Base-by-base conservation (phyloP, 2,329 filamentous ascomycete species). In the Cladobotryum protrusum region DNA sequence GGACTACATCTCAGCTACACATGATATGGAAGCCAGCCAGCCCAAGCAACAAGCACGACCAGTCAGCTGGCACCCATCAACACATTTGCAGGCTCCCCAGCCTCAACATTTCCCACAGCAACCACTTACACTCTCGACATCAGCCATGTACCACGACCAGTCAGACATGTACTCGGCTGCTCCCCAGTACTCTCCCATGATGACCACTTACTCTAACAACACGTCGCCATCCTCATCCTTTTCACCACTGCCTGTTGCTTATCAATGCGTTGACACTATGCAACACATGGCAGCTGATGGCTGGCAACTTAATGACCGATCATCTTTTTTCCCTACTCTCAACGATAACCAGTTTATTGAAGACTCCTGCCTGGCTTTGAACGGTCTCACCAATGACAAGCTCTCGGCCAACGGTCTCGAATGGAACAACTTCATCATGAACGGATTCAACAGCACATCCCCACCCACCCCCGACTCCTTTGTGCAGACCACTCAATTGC, bases 41-140 rank as follows among this genome's bases (percentile, higher is more conserved):
- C 56, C 53, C 33, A 50, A 54, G 34, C 65, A 68, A 60, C 66
- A 73, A 36, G 68, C 68, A 47, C 78, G 86, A 39, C 86, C 86
- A 5, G 72, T 87, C 42, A 89, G 86, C 72, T 90, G 87, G 87
- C 87, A 90, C 63, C 84, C 86, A 3, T 78, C 79, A 18, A 79
- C 83, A 9, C 73, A 79, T 51, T 65, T 72, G 17, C 65, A 64
- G 41, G 56, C 63, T 60, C 62, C 69, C 14, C 65, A 67, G 52
- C 64, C 67, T 43, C 67, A 71, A 47, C 61, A 65, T 39, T 66
- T 70, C 15, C 65, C 66, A 50, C 69, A 70, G 17, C 64, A 66
- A 49, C 51, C 67, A 29, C 60, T 64, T 55, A 61, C 68, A 12
- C 65, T 72, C 34, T 64, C 72, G 7, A 61, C 66, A 4, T 60